Conservation (phyloP, 1,139 yeast genomes). For the Nakaseomyces sp. region DNA sequence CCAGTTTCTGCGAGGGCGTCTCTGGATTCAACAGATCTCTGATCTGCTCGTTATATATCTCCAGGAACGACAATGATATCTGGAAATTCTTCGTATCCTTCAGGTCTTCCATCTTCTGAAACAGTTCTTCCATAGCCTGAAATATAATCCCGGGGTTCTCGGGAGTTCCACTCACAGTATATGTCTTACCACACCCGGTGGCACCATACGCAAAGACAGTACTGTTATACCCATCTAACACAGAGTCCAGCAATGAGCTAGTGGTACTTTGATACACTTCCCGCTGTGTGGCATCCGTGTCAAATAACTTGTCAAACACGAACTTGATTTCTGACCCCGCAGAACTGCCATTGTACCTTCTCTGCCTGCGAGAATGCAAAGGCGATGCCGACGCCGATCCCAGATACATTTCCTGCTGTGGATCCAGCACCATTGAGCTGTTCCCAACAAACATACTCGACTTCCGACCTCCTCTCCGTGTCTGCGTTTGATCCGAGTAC, state of each 20-base stretch:
- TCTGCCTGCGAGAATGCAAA: slow-evolving; percentile 13
- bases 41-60: slow-evolving; percentile 84
- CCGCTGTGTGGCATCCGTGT: slow-evolving; percentile 51
- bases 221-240: slow-evolving; percentile 78
- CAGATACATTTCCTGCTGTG: not conserved
- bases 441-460: not conserved
- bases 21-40: slow-evolving; percentile 64
- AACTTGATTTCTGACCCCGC: slow-evolving; percentile 52
- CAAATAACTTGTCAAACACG: slow-evolving; percentile 75
- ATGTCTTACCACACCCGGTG: slow-evolving; percentile 97
- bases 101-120: slow-evolving; percentile 46
- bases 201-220: slow-evolving; percentile 97
- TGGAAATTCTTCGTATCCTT: slow-evolving; percentile 51
- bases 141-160: slow-evolving; percentile 74
- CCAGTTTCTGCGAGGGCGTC: slow-evolving; percentile 35
- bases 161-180: slow-evolving; percentile 73
- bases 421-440: not conserved
- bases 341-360: slow-evolving; percentile 12
- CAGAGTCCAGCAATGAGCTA: slow-evolving; percentile 60
- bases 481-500: slow-evolving; percentile 7
- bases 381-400: slow-evolving; percentile 5
- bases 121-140: slow-evolving; percentile 69
- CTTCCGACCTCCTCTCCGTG: not conserved
- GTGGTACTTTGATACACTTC: slow-evolving; percentile 64
- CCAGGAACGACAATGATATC: slow-evolving; percentile 64